Conservation (phyloP, 176 grass and related monocot genomes). For the Carex kokanica region DNA sequence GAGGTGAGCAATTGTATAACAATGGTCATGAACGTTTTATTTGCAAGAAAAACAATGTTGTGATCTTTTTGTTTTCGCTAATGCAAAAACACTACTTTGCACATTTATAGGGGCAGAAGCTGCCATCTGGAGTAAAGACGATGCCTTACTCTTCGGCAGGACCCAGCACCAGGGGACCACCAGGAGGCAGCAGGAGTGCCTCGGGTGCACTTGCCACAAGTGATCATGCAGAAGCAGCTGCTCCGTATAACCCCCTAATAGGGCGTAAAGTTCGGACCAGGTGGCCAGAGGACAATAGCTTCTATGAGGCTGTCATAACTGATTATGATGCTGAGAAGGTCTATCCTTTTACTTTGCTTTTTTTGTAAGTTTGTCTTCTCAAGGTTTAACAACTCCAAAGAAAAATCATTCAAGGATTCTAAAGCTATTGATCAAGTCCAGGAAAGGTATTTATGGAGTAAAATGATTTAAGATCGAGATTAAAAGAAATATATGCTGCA, state of each 20-base stretch:
- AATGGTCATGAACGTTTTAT: neutral
- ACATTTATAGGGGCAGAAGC: conserved; percentile 59
- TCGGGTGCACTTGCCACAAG: conserved; percentile 41
- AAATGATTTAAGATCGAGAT: neutral
- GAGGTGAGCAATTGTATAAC: neutral
- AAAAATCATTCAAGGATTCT: neutral
- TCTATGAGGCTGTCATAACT: conserved; percentile 81
- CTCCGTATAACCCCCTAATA: conserved; percentile 50
- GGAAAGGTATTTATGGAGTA: neutral
- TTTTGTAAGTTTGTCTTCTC: conserved; percentile 29
- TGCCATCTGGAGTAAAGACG: conserved; percentile 57
- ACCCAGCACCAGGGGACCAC: conserved; percentile 64
- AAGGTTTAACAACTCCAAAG: neutral
- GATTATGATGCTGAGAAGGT: conserved; percentile 59
- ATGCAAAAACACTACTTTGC: conserved; percentile 18
- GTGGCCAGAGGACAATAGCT: conserved; percentile 85
- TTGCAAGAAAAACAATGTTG: neutral
- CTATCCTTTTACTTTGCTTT: conserved; percentile 29
- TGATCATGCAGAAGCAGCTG: conserved; percentile 40
- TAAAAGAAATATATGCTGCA: neutral
- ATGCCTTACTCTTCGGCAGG: conserved; percentile 60
- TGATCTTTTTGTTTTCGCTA: conserved; percentile 8
- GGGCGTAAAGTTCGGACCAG: conserved; percentile 65
- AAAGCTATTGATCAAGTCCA: neutral
- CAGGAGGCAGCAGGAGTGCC: conserved; percentile 55